These are phyloP conservation scores for Arbutus unedo DNA, from an alignment of 148 eudicot species.

Conservation along the genomic window DNA sequence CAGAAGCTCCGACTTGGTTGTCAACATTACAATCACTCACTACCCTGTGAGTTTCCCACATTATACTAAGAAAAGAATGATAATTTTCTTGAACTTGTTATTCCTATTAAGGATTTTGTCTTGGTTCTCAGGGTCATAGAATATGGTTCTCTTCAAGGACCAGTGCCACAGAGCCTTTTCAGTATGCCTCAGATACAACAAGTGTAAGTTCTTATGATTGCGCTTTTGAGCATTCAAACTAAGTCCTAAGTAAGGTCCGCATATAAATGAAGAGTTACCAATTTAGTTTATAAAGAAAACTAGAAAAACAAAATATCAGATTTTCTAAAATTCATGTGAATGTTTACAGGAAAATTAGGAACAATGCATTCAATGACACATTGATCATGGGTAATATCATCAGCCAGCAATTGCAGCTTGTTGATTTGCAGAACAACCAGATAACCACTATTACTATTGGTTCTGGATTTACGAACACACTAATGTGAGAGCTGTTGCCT, in stretches of 20 bases:
- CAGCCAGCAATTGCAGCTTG: slow-evolving; percentile 68
- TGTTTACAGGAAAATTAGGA: slow-evolving; percentile 66
- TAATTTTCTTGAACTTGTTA: not conserved
- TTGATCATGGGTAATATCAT: slow-evolving; percentile 59
- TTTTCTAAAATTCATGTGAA: not conserved
- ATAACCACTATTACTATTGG: slow-evolving; percentile 67
- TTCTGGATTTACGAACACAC: slow-evolving; percentile 55
- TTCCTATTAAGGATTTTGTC: slow-evolving; percentile 2
- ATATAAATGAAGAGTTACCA: not conserved
- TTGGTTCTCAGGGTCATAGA: slow-evolving; percentile 55
- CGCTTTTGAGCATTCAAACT: not conserved
- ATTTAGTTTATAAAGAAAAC: not conserved
- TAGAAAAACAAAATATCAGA: not conserved
- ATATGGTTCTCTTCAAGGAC: slow-evolving; percentile 66
- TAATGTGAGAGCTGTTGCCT: slow-evolving; percentile 49
- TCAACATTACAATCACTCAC: slow-evolving; percentile 63
- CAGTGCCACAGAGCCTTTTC: slow-evolving; percentile 57
- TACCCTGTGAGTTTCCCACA: slow-evolving; percentile 62
- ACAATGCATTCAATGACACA: slow-evolving; percentile 67
- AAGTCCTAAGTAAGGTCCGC: not conserved
- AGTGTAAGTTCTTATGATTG: slow-evolving; percentile 44
- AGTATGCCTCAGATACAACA: slow-evolving; percentile 61
- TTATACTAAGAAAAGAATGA: not conserved
- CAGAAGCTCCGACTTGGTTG: slow-evolving; percentile 86
- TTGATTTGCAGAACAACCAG: slow-evolving; percentile 74